Conservation (phyloP, 1,284 basidiomycete species). For the Sanghuangporus weigelae region DNA sequence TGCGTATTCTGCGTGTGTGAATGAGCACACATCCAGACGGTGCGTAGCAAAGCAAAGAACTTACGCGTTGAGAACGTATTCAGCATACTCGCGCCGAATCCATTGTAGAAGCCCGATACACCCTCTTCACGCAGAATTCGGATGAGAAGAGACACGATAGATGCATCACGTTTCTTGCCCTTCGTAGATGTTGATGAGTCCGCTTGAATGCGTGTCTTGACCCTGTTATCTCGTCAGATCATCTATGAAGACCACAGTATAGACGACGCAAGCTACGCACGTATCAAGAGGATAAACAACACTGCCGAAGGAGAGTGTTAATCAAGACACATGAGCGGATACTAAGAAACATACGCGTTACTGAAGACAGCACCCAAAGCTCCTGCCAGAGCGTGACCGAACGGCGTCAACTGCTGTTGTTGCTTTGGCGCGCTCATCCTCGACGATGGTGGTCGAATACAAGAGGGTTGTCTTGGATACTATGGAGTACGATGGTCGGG, state of each 20-base stretch:
- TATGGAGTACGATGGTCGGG: background rate
- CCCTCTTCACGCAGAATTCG: slow-evolving; percentile 79
- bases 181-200: slow-evolving; percentile 35
- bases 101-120: slow-evolving; percentile 79
- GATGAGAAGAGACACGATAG: slow-evolving; percentile 61
- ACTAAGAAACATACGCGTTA: slow-evolving; percentile 67
- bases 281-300: slow-evolving; percentile 94
- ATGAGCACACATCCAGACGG: background rate
- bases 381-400: slow-evolving; percentile 90
- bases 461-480: background rate
- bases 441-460: slow-evolving; percentile 1
- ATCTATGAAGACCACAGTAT: background rate
- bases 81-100: slow-evolving; percentile 97
- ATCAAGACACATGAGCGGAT: background rate
- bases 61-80: slow-evolving; percentile 95
- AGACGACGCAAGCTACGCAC: slow-evolving; percentile 29
- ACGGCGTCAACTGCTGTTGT: slow-evolving; percentile 68
- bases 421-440: slow-evolving; percentile 46
- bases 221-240: slow-evolving; percentile 39
- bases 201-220: slow-evolving; percentile 96
- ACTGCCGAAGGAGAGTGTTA: slow-evolving; percentile 33
- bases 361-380: slow-evolving; percentile 92
- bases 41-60: slow-evolving; percentile 29
- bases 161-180: slow-evolving; percentile 49
- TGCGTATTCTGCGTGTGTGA: slow-evolving; percentile 67